Base-by-base conservation (phyloP, 345 rosid species). In the Rhizophora apiculata region DNA sequence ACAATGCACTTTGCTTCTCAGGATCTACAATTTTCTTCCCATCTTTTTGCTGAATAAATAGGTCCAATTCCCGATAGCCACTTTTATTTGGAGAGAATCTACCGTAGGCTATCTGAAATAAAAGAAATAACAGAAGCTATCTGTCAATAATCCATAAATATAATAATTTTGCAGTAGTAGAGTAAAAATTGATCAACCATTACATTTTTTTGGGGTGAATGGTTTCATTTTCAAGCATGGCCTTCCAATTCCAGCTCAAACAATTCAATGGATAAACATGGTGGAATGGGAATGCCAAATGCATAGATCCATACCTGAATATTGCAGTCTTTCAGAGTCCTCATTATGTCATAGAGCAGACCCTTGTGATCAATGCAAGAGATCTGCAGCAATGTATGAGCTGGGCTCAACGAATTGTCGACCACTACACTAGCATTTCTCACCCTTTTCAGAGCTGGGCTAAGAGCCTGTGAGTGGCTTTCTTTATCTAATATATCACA, bases 361-460 rank as follows among this genome's bases (percentile, higher is more conserved):
- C 96, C 92, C 82, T 85, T 93, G 78, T 87, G 97, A 82, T 89
- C 84, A 62, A 81, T 80, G 34, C 90, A 93, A 37, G 75, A 76
- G 68, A 90, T 79, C 53, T 87, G 96, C 74, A 93, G 87, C 82
- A 93, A 81, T 0, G 92, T 88, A 64, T 90, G 93, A 71, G 82
- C 85, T 32, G 91, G 96, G 75, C 96, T 90, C 76, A 93, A 71
- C 6, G 85, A 78, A 69, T 93, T 93, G 85, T 93, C 98, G n/a
- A 85, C 55, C 9, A 68, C 77, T 16, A 87, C 79, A 68, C 34
- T 64, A 16, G 87, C 74, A 69, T 73, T 79, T 85, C 86, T 90
- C 84, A 88, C 70, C 71, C 71, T 84, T 19, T 69, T 73, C 82
- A 87, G 69, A 77, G 87, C 92, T 59, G 82, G 78, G 78, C 85